Base-by-base conservation (phyloP, 2,329 filamentous ascomycete genomes). In the Didymella arachidicola region DNA sequence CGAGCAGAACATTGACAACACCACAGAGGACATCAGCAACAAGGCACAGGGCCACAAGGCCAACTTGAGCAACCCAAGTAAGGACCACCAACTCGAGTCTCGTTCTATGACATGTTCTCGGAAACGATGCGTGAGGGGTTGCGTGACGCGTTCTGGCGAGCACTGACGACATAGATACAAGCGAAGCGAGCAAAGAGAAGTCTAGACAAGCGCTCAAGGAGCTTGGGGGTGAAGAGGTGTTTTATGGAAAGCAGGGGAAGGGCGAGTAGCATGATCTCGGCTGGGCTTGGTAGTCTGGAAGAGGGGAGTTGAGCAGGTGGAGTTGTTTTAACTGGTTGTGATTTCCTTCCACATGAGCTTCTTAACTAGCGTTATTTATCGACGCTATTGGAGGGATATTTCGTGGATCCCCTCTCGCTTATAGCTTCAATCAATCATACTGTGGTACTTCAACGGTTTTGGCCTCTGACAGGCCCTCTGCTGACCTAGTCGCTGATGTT, bases 41-140 rank as follows among this genome's bases (percentile, higher is more conserved):
- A 38, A 34, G 32, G 64, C 64, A 2, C 19, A 32, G 12, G 80
- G 80, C n/a, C 79, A 82, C 70, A 81, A 81, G 69, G 79, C 80
- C 4, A 82, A 82, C 61, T 59, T 82, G 6, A 73, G 77, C 59
- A 82, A 82, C 57, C 80, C 79, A 6, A 82, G 80, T 82, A 68
- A 25, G 60, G 12, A n/a, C 4, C 34, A 12, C 36, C 22, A 44
- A 14, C 3, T 16, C 8, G 6, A 32, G 14, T 30, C 3, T 11
- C 29, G 7, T 11, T 27, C 46, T 34, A 22, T 8, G 25, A 25
- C n/a, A 1, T 6, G 18, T 10, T n/a, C 11, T 14, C 6, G 14
- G 4, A 47, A 43, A 12, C 26, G 1, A 2, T 22, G 22, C 22
- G 22, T 3, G 22, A 22, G 22, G 22, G 2, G 22, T 22, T 22